Conservation (phyloP, 768 basidiomycete genomes). For the Podaxis pistillaris region DNA sequence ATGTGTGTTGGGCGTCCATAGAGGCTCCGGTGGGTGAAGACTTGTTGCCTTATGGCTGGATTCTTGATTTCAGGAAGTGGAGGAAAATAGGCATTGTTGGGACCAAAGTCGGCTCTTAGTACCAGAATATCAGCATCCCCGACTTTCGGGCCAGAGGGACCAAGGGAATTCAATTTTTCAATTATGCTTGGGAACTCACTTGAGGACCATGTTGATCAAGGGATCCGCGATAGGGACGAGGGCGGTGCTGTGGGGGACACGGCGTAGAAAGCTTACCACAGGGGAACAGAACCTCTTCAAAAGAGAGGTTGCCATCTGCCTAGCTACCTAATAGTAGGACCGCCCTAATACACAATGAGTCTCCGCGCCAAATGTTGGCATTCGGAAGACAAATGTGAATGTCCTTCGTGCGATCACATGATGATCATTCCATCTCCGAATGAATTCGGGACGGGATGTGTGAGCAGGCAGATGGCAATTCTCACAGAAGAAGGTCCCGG, state of each 20-base stretch:
- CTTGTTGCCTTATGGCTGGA: conserved; percentile 43
- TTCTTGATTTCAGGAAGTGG: conserved; percentile 56
- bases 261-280: not conserved
- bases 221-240: not conserved
- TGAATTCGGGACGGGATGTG: not conserved
- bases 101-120: conserved; percentile 43
- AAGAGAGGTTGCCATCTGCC: not conserved
- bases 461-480: not conserved
- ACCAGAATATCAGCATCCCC: not conserved
- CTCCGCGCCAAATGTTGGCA: conserved; percentile 13
- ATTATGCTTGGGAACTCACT: conserved; percentile 8
- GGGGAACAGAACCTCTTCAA: not conserved
- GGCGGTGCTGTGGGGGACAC: not conserved
- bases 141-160: not conserved
- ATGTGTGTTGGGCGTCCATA: conserved; percentile 68
- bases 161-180: not conserved
- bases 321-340: not conserved
- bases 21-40: conserved; percentile 77
- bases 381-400: not conserved
- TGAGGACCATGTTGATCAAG: conserved; percentile 3
- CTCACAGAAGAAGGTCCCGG: no score
- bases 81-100: conserved; percentile 46
- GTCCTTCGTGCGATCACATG: conserved; percentile 2
- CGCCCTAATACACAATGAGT: conserved; percentile 7
- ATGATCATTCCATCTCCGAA: conserved; percentile 11